Evolutionary conservation across 2,329 filamentous ascomycete species (phyloP), one percentile per base, ranked within the genome.

Genomic region (Exophiala dermatitidis): DNA sequence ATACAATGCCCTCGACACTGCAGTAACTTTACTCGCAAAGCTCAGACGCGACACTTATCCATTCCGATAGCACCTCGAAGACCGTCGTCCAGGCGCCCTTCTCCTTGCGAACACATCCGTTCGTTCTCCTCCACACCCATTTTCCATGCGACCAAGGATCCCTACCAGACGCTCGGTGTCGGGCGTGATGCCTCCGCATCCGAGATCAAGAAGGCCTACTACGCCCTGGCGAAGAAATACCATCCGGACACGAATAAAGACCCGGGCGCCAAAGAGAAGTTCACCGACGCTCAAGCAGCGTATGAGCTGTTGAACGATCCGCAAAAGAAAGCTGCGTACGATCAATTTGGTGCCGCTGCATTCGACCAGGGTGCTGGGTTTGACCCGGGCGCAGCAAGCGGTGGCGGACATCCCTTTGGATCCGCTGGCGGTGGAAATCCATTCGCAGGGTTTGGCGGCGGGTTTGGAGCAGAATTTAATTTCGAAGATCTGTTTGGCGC

Each of bases 211-310:
- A 97, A 96, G 71, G 90, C 93, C 2, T 98, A 98, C 75, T 98
- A 98, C 68, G 88, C 90, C 47, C 77, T 97, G 54, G 93, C 93
- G 19, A 98, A 98, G 72, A 98, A 97, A 67, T 98, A 83, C 68
- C 93, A 98, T 66, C 93, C 93, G 5, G 93, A 98, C 69, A 97
- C 93, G 34, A 98, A 97, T 77, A 97, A 97, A 70, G 93, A 97
- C 63, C 71, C 88, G 2, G 79, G 76, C n/a, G 90, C 93, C 34
- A 97, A 97, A 69, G 93, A 97, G 64, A 91, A 87, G 65, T 98
- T 98, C 65, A 81, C 85, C 59, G 91, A 96, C 63, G 88, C 94
- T 50, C 93, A 98, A 70, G 82, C 86, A 32, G 89, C 93, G 28
- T 98, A 98, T 72, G 93, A 98, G 70, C 77, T 96, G 40, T 77